Evolutionary conservation across 768 basidiomycete genomes (phyloP).

Genomic region (Suillus fuscotomentosus): DNA sequence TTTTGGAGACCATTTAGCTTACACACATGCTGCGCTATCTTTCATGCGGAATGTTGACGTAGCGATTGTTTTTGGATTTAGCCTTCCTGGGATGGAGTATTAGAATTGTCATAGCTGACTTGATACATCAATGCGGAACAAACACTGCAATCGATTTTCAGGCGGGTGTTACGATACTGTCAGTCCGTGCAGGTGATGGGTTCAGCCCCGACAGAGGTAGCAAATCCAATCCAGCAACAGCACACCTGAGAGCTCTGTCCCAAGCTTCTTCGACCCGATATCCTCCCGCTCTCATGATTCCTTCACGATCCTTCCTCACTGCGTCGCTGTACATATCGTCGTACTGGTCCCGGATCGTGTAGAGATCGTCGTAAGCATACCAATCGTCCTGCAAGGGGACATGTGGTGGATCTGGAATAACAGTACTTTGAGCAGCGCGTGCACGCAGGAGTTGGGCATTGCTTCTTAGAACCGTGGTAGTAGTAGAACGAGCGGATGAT

Average conservation of each 20-base stretch:
- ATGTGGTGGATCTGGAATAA: slow-evolving; percentile 79
- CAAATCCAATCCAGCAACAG: slow-evolving; percentile 72
- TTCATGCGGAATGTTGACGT: slow-evolving; percentile 41
- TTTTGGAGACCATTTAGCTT: slow-evolving; percentile 42
- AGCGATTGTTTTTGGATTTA: slow-evolving; percentile 34
- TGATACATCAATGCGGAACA: not conserved
- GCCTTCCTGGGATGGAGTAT: slow-evolving; percentile 18
- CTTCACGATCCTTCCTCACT: slow-evolving; percentile 71
- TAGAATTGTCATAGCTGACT: not conserved
- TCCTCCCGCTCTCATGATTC: slow-evolving; percentile 81
- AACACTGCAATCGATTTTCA: slow-evolving; percentile 17
- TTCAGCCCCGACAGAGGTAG: slow-evolving; percentile 41
- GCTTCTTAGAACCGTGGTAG: slow-evolving; percentile 38
- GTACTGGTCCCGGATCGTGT: slow-evolving; percentile 55
- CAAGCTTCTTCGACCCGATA: slow-evolving; percentile 82
- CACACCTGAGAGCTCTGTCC: slow-evolving; percentile 74
- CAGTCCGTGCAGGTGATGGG: slow-evolving; percentile 26
- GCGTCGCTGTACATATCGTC: slow-evolving; percentile 74
- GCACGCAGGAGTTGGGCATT: slow-evolving; percentile 55
- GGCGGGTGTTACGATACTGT: slow-evolving; percentile 46
- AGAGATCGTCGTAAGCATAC: slow-evolving; percentile 74
- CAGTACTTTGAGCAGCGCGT: slow-evolving; percentile 61
- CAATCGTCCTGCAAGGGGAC: slow-evolving; percentile 75
- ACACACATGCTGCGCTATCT: slow-evolving; percentile 44
- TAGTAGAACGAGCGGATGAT: slow-evolving; percentile 51